Evolutionary conservation across 441 rosid genomes (phyloP).

Genomic region (Gossypium laxum): DNA sequence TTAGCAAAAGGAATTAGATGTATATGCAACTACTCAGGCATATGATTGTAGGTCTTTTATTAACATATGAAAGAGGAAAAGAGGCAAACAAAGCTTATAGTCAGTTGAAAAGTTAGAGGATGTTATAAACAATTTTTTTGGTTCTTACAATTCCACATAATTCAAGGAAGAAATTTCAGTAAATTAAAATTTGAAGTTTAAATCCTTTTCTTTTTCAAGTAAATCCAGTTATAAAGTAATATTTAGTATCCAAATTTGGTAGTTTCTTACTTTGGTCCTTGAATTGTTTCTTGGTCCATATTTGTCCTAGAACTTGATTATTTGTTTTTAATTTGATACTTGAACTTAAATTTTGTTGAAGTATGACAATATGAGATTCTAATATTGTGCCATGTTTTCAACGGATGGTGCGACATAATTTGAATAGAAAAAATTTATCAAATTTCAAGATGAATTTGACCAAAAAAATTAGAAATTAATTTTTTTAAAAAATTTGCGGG

Average conservation of each 20-base stretch:
- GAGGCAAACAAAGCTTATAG: neutral
- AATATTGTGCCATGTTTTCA: too few species aligned
- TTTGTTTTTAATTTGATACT: too few species aligned
- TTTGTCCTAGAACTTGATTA: too few species aligned
- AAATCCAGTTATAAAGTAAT: too few species aligned
- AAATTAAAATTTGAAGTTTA: neutral
- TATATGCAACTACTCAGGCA: constrained; percentile 8
- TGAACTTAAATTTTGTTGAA: too few species aligned
- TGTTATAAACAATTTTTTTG: neutral
- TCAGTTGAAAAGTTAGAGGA: neutral
- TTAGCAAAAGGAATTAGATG: constrained; percentile 2
- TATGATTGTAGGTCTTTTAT: neutral
- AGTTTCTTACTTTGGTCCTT: neutral
- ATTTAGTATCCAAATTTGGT: neutral
- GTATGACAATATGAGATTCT: too few species aligned
- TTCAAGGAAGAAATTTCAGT: neutral
- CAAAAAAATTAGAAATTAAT: too few species aligned
- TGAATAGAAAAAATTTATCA: too few species aligned
- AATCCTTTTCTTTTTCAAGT: neutral
- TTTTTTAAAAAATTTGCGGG: too few species aligned
- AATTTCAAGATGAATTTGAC: too few species aligned
- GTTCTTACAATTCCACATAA: neutral
- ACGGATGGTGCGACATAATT: too few species aligned
- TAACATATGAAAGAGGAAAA: neutral
- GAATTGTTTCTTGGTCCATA: too few species aligned